These are phyloP conservation scores for Gossypium raimondii DNA, from an alignment of 345 rosid species.

Conservation along the genomic window DNA sequence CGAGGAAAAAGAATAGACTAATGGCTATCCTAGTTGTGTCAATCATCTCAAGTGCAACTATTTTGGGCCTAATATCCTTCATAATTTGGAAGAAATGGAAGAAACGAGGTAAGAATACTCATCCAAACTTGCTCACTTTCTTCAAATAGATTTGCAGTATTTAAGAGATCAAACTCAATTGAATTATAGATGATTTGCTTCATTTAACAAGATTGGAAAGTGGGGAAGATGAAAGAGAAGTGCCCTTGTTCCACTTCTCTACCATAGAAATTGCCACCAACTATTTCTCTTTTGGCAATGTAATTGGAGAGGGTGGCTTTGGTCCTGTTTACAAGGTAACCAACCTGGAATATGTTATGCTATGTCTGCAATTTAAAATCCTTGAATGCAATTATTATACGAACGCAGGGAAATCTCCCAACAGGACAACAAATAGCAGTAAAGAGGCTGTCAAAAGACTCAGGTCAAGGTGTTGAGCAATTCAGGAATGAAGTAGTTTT, in stretches of 20 bases:
- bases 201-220: neutral
- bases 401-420: conserved; percentile 22
- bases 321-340: conserved; percentile 18
- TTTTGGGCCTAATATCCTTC: neutral
- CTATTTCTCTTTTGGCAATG: neutral
- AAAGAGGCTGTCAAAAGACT: conserved; percentile 26
- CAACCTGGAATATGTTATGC: neutral
- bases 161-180: neutral
- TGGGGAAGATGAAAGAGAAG: conserved; percentile 1
- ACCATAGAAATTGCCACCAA: neutral
- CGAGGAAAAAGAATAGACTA: neutral
- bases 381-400: neutral
- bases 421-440: conserved; percentile 29
- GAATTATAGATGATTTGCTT: neutral
- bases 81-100: neutral
- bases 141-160: neutral
- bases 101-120: neutral
- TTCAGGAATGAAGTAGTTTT: conserved; percentile 28
- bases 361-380: neutral
- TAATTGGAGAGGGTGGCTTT: conserved; percentile 9
- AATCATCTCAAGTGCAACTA: neutral
- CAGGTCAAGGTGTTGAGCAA: conserved; percentile 27
- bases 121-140: neutral
- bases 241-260: neutral
- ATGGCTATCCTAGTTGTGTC: neutral